Conservation (phyloP, 345 rosid genomes). For the Raphanus sativus region DNA sequence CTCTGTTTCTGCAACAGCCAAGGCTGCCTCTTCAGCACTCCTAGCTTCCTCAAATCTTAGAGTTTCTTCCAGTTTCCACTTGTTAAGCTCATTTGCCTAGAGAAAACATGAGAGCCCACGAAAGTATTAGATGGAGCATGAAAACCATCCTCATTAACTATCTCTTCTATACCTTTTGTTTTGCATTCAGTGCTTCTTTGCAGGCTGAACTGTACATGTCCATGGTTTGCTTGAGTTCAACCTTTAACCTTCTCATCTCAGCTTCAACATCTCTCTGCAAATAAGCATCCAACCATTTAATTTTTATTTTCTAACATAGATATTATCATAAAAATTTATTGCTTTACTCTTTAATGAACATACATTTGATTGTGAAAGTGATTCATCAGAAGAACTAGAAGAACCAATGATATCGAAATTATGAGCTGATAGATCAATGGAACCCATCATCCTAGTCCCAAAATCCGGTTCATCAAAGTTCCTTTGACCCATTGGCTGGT, state of each 20-base stretch:
- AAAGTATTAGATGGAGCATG: conserved; percentile 13
- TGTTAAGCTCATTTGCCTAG: conserved; percentile 72
- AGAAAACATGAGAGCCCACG: neutral
- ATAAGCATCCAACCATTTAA: conserved; percentile 10
- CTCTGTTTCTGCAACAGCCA: conserved; percentile 77
- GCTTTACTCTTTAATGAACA: conserved; percentile 15
- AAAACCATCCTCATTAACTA: neutral
- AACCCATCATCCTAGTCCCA: conserved; percentile 30
- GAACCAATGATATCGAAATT: conserved; percentile 36
- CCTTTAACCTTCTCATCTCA: conserved; percentile 85
- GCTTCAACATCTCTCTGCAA: conserved; percentile 68
- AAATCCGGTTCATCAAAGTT: conserved; percentile 41
- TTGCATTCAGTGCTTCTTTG: conserved; percentile 80
- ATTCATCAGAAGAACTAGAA: conserved; percentile 38
- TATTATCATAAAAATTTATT: neutral
- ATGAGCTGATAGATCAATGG: conserved; percentile 43
- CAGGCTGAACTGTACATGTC: conserved; percentile 89
- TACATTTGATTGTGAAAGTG: conserved; percentile 41
- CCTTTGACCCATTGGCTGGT: conserved; percentile 31
- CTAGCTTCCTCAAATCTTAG: conserved; percentile 70
- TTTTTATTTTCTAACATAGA: neutral
- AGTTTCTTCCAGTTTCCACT: conserved; percentile 69
- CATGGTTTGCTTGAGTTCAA: conserved; percentile 89
- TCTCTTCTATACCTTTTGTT: conserved; percentile 59
- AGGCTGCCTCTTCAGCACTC: conserved; percentile 72